Evolutionary conservation across 805 yeast species (phyloP), one percentile per base, ranked within the genome.

Genomic region (Jamesozyma spencerorum): DNA sequence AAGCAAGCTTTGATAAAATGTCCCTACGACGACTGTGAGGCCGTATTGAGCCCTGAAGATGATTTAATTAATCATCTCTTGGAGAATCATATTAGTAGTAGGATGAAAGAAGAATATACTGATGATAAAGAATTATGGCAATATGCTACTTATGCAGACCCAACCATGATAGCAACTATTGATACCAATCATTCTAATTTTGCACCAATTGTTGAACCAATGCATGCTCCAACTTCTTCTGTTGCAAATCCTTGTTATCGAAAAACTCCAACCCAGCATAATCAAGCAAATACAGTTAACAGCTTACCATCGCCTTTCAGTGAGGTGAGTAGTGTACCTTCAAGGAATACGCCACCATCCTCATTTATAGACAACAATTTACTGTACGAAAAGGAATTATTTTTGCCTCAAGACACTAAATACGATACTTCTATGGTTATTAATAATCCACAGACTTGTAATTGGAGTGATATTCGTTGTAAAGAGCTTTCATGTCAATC

Each of bases 31-130:
- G 47, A 43, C 18, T 50, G 53, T 45, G 39, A 39, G 14, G 34
- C 20, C 4, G 29, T 32, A 5, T 37, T 44, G 18, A n/a, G 31
- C 5, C 41, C 43, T 3, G 30, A 31, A 10, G 49, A 45, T 19
- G 51, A 47, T 37, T 31, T 47, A 15, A 47, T 50, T 26, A 47
- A 43, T 27, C 54, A 50, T 47, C 31, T 47, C 29, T 37, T 50
- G 14, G 50, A 50, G 33, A 27, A 28, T 10, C 54, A 50, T 38
- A 29, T 50, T 24, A 45, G 43, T 3, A 48, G 50, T 41, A 39
- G 37, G 30, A 26, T 50, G 6, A 37, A 43, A 7, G 33, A 35
- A 15, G 42, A 26, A 24, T 33, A 22, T 13, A 30, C 31, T 11
- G 38, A 27, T 24, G 38, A 31, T 26, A 30, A 27, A 5, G 35